Conservation (phyloP, 139 green algal genomes). For the Microglena sp. region DNA sequence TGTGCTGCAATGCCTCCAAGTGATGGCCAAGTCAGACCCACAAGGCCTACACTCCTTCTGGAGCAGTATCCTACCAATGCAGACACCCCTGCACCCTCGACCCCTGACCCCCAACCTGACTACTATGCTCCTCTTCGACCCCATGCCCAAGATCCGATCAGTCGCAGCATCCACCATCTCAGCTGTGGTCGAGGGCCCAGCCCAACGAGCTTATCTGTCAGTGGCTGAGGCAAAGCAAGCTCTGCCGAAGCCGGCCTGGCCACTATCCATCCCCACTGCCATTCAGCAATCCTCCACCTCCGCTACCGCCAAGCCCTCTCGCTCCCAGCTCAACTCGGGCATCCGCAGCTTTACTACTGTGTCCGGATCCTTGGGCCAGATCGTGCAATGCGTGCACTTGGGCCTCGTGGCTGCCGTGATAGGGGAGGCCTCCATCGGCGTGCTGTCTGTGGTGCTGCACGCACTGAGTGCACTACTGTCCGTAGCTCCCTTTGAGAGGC, state of each 20-base stretch:
- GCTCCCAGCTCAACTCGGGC: too few relatives aligned
- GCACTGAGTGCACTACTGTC: conserved; percentile 36
- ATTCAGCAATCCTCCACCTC: too few relatives aligned
- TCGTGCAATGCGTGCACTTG: conserved; percentile 29
- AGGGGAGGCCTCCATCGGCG: not conserved
- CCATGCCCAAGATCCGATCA: conserved; percentile 29
- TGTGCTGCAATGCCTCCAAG: conserved; percentile 39
- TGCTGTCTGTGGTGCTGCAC: conserved; percentile 37
- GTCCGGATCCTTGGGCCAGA: conserved; percentile 42
- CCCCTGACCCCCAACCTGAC: conserved; percentile 33
- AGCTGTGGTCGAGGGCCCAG: conserved; percentile 46
- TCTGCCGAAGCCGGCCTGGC: not conserved
- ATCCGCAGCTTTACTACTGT: conserved; percentile 53
- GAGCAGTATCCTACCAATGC: conserved; percentile 40
- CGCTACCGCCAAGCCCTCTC: too few relatives aligned
- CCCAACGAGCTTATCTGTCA: conserved; percentile 40
- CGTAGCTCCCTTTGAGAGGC: conserved; percentile 40
- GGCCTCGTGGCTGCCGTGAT: conserved; percentile 30
- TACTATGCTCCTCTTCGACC: conserved; percentile 36
- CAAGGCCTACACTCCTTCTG: conserved; percentile 46
- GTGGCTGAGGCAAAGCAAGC: conserved; percentile 36
- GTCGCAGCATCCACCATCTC: conserved; percentile 37
- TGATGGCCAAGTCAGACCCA: conserved; percentile 41
- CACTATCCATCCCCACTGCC: too few relatives aligned
- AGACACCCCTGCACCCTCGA: conserved; percentile 26